Base-by-base conservation (phyloP, 73 alveolate species). In the Paramecium sonneborni region DNA sequence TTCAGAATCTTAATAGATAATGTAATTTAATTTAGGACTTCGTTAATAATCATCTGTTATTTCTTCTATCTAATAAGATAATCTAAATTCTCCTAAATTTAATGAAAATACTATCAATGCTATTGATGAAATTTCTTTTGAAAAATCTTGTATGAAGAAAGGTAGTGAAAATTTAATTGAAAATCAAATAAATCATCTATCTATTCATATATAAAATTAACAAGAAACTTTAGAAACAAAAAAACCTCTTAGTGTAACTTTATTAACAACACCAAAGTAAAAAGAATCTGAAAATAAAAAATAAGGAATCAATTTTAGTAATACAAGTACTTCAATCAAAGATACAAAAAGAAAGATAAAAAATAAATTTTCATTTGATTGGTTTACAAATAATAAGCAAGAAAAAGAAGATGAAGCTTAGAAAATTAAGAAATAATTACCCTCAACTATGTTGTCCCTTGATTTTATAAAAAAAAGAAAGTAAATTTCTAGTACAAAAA, bases 21-120 rank as follows among this genome's bases (percentile, higher is more conserved):
- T 28, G 11, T n/a, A 72, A 20, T 35, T 72, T 34, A 35, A 72
- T 15, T 20, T 34, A 72, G 38, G 35, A 32, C 38, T 72, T 37
- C 86, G 86, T 20, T 18, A 62, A 62, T 12, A 72, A 35, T 72
- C 86, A 14, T 72, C 86, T 15, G 20, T 72, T 11, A 20, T 72
- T 12, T 72, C 86, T 1, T 38, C 57, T 6, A 35, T 72, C 2
- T 3, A 62, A 32, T 62, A 62, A 32, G 86, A 72, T 35, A 72
- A 72, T 72, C 67, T 72, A 18, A 35, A 32, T 34, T 72, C 86
- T 21, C 86, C 86, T 7, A 72, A 72, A 72, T 72, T 72, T 72
- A 72, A 72, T 72, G 57, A 72, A 72, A 72, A 35, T 72, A 35
- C 32, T 20, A 38, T 62, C 12, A 62, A 62, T 62, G 84, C 84